These are phyloP conservation scores for Solanum lycopersicoides DNA, from an alignment of 257 asterid species.

Conservation along the genomic window DNA sequence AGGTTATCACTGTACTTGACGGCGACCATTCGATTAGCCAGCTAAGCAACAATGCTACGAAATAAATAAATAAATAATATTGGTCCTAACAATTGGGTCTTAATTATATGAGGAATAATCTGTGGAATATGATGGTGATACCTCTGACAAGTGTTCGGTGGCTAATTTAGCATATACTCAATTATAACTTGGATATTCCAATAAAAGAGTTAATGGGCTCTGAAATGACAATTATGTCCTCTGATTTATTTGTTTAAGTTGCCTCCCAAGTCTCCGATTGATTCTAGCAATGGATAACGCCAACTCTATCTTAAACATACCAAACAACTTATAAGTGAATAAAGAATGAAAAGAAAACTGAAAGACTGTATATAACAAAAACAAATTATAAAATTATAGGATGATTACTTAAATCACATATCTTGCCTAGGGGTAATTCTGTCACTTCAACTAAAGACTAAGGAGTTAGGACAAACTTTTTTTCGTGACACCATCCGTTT, in stretches of 20 bases:
- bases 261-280: background rate
- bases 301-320: background rate
- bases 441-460: background rate
- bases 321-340: background rate
- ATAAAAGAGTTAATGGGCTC: background rate
- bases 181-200: conserved; percentile 37
- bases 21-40: background rate
- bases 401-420: background rate
- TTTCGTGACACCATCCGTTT: background rate
- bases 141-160: background rate
- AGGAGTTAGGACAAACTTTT: background rate
- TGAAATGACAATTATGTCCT: conserved; percentile 3
- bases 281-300: too few relatives aligned
- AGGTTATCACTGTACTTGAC: background rate
- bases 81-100: background rate
- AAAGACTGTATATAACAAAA: background rate
- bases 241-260: background rate
- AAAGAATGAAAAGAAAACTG: background rate
- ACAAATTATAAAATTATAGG: background rate
- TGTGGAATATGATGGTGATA: background rate
- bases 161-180: conserved; percentile 41
- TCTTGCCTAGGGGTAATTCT: background rate
- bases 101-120: background rate
- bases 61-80: background rate
- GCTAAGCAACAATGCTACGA: background rate